Conservation (phyloP, 192 early-diverging fungal species). For the Coemansia sp. region DNA sequence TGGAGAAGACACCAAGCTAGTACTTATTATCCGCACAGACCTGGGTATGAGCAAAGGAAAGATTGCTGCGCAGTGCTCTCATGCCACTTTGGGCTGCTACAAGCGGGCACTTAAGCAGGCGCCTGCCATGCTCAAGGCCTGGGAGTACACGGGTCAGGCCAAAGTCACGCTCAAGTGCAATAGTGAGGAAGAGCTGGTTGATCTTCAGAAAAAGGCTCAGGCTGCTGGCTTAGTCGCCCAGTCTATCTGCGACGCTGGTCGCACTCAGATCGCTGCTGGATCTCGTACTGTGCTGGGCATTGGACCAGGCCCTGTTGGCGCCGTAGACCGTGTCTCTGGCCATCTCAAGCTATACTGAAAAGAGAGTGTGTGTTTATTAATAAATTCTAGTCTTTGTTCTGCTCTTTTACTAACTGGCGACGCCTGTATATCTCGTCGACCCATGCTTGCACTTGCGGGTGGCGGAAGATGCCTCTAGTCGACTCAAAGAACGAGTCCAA, state of each 20-base stretch:
- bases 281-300: constrained; percentile 91
- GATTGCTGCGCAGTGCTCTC: constrained; percentile 91
- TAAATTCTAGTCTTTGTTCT: neutral
- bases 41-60: constrained; percentile 96
- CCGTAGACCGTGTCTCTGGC: constrained; percentile 58
- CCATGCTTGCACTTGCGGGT: constrained; percentile 81
- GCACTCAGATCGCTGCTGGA: constrained; percentile 74
- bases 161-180: constrained; percentile 84
- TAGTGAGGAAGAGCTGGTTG: constrained; percentile 69
- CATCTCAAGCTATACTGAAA: constrained; percentile 58
- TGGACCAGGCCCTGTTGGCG: constrained; percentile 73
- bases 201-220: constrained; percentile 30
- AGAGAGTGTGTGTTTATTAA: neutral
- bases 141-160: constrained; percentile 80
- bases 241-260: constrained; percentile 89
- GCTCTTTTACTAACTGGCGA: constrained; percentile 10
- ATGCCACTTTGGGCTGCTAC: constrained; percentile 87
- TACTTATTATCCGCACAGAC: constrained; percentile 84
- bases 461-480: constrained; percentile 78
- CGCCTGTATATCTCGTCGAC: constrained; percentile 73
- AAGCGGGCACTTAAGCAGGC: constrained; percentile 58
- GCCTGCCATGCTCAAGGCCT: constrained; percentile 56
- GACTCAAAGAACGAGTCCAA: constrained; percentile 82
- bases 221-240: constrained; percentile 35
- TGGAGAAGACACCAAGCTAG: constrained; percentile 57